A percentile compares a stretch with the other conserved stretches of the same genome.
phyloP scores from a whole-genome alignment of 495 filamentous ascomycete genomes.

The Glonium stellatum region DNA sequence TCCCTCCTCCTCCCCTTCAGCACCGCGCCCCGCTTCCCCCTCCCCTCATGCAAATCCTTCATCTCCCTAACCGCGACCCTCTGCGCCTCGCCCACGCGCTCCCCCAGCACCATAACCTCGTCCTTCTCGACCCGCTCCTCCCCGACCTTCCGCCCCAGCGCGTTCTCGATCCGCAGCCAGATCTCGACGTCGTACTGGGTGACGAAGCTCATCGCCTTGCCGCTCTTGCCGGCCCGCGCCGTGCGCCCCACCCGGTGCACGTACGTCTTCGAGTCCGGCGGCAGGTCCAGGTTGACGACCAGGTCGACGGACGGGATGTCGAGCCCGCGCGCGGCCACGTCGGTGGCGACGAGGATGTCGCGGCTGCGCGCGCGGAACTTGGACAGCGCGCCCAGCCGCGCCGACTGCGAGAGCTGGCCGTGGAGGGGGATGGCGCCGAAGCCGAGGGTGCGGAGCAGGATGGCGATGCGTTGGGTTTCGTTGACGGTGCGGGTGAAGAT shows the following conservation, averaged over 20 bases:
- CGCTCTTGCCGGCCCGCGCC: conserved; percentile 79
- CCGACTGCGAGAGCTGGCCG: conserved; percentile 77
- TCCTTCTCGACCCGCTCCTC: conserved; percentile 60
- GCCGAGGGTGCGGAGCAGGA: conserved; percentile 71
- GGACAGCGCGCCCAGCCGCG: conserved; percentile 74
- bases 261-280: conserved; percentile 80
- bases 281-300: conserved; percentile 82
- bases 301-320: conserved; percentile 91
- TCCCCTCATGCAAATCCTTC: conserved; percentile 74
- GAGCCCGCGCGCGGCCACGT: conserved; percentile 88
- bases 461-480: conserved; percentile 77
- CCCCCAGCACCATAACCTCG: conserved; percentile 78
- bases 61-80: conserved; percentile 72
- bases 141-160: conserved; percentile 71
- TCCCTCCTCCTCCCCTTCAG: conserved; percentile 45
- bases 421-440: conserved; percentile 86
- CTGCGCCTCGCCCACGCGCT: conserved; percentile 77
- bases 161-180: conserved; percentile 74
- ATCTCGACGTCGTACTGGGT: conserved; percentile 92
- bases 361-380: conserved; percentile 74
- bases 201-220: conserved; percentile 72
- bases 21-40: conserved; percentile 56
- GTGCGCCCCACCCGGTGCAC: conserved; percentile 93
- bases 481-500: conserved; percentile 91
- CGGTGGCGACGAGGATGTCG: conserved; percentile 88